Evolutionary conservation across 2,329 filamentous ascomycete genomes (phyloP).

Genomic region (Didymella lethalis): DNA sequence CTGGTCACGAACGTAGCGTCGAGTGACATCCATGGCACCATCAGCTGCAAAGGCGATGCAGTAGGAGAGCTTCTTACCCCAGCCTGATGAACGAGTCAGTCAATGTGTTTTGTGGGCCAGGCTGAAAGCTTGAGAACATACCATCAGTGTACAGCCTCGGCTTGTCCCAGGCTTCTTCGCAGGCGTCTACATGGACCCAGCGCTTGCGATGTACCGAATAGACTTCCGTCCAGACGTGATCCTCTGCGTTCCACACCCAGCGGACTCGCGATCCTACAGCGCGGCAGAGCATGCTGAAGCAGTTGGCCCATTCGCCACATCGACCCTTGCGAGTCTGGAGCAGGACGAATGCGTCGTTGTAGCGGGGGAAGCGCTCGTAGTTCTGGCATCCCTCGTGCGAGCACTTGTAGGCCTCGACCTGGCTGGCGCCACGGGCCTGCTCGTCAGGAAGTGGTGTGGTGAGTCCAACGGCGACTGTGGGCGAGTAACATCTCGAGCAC

Average conservation of each 20-base stretch:
- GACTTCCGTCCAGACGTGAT: conserved; percentile 97
- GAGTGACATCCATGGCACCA: conserved; percentile 73
- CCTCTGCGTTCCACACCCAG: conserved; percentile 98
- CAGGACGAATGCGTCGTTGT: conserved; percentile 92
- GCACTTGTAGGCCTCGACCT: conserved; percentile 91
- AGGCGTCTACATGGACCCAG: conserved; percentile 97
- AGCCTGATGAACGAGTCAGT: conserved; percentile 61
- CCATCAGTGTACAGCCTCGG: conserved; percentile 89
- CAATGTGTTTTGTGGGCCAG: background rate
- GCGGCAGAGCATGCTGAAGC: conserved; percentile 97
- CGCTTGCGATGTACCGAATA: conserved; percentile 92
- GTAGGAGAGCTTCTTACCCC: conserved; percentile 96
- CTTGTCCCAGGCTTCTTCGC: conserved; percentile 95
- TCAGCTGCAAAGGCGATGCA: conserved; percentile 97
- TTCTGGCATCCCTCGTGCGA: conserved; percentile 76
- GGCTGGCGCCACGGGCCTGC: conserved; percentile 81
- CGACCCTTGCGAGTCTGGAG: conserved; percentile 86
- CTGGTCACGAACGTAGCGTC: conserved; percentile 73
- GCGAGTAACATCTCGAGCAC: conserved; percentile 81
- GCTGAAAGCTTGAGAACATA: conserved; percentile 48
- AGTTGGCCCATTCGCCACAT: conserved; percentile 96
- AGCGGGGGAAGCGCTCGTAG: conserved; percentile 90
- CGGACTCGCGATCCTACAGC: conserved; percentile 89
- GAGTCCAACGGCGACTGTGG: conserved; percentile 83
- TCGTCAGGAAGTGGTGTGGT: conserved; percentile 88